Evolutionary conservation across 2,329 filamentous ascomycete genomes (phyloP), one percentile per base, ranked within the genome.

Genomic region (Westerdykella ornata): DNA sequence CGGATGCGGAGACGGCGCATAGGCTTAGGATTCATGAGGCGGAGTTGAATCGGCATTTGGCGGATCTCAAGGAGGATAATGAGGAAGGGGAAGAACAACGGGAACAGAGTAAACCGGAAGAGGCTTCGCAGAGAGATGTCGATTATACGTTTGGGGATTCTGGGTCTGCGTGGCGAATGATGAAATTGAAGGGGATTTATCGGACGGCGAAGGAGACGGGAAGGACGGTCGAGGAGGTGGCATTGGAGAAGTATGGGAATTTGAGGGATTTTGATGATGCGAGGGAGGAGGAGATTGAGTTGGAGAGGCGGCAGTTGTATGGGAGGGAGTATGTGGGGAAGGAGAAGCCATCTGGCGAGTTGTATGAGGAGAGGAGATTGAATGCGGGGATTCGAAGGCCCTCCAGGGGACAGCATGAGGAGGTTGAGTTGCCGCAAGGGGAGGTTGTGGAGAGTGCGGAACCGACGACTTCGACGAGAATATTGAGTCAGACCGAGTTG

Each of bases 151-250:
- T 98, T 65, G 92, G 94, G 14, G 92, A 98, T 62, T 70, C 78
- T 5, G 90, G 92, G 0, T 90, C 89, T 12, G 80, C 88, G 54
- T 98, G 94, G 92, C 82, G 94, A 37, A 95, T 98, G 89, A 94
- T 84, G 5, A 96, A 89, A 65, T 77, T 98, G 22, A 88, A 85
- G 51, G 84, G 81, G 9, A 86, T 95, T 2, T 95, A 94, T 63
- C 77, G 79, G 18, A 77, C 82, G 40, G 87, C 88, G 0, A 76
- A 94, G 52, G 82, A 92, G 54, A 81, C 73, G 1, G 82, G 81
- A 0, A 75, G 75, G n/a, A 56, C 78, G 0, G 74, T 94, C 0
- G 90, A 97, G 5, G 86, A 94, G 1, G 72, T 97, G 37, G 92
- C 89, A 0, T 55, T 85, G 29, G 85, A 95, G 53, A 77, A 87